Evolutionary conservation across 345 rosid genomes (phyloP).

Genomic region (Clausena lansium): DNA sequence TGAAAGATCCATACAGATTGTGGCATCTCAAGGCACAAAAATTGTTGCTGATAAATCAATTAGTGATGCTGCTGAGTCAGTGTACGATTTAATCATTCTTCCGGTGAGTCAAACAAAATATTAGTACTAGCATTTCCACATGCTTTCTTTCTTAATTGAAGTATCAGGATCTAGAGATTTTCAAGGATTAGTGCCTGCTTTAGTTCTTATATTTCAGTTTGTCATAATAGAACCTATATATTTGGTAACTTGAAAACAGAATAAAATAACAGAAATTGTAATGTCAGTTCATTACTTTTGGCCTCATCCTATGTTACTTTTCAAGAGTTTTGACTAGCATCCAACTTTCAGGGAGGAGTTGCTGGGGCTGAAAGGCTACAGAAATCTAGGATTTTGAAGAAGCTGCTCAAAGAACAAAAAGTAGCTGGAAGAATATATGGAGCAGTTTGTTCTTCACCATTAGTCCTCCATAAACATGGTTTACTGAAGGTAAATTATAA

Average conservation of each 20-base stretch:
- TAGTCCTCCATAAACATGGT: slow-evolving; percentile 61
- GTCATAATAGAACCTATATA: background rate
- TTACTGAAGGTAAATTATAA: slow-evolving; percentile 55
- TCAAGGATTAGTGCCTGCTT: background rate
- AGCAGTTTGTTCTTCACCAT: slow-evolving; percentile 65
- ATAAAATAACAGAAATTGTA: background rate
- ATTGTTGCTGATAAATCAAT: slow-evolving; percentile 77
- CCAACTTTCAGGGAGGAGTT: slow-evolving; percentile 59
- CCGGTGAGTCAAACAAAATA: slow-evolving; percentile 49
- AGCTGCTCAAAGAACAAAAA: slow-evolving; percentile 75
- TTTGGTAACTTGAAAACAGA: background rate
- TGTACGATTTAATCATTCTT: slow-evolving; percentile 77
- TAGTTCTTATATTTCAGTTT: background rate
- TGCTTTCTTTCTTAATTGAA: slow-evolving; percentile 15
- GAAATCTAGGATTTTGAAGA: slow-evolving; percentile 71
- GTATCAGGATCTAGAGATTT: background rate
- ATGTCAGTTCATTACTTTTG: background rate
- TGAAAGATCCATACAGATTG: slow-evolving; percentile 55
- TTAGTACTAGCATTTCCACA: background rate
- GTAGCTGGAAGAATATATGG: slow-evolving; percentile 64
- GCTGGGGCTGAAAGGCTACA: slow-evolving; percentile 58
- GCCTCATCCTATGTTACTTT: background rate
- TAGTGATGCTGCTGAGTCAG: slow-evolving; percentile 48
- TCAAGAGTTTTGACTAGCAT: slow-evolving; percentile 1
- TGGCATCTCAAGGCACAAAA: slow-evolving; percentile 71